Conservation (phyloP, 1,284 basidiomycete genomes). For the Vanrija sp. region DNA sequence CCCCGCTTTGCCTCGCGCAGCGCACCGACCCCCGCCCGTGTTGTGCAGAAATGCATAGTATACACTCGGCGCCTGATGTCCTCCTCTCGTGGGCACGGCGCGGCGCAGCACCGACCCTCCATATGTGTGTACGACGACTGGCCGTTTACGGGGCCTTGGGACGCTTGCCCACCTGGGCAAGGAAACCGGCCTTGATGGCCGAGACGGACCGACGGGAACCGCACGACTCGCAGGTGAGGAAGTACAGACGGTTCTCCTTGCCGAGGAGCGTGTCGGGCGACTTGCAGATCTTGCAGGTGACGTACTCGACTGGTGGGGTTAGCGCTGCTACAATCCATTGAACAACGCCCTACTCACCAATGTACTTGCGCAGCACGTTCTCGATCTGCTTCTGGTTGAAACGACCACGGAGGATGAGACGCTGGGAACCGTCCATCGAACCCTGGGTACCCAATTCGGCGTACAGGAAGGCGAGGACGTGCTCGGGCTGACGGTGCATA, state of each 20-base stretch:
- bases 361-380: slow-evolving; percentile 93
- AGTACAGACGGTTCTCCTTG: slow-evolving; percentile 99
- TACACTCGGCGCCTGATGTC: slow-evolving; percentile 3
- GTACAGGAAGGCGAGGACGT: slow-evolving; percentile 96
- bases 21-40: too few species aligned
- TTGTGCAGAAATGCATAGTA: slow-evolving; percentile 10
- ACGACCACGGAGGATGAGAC: slow-evolving; percentile 93
- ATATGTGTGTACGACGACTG: not conserved
- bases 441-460: slow-evolving; percentile 98
- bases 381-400: slow-evolving; percentile 99
- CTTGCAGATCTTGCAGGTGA: slow-evolving; percentile 99
- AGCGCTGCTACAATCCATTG: not conserved
- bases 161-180: slow-evolving; percentile 69
- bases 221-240: slow-evolving; percentile 95
- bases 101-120: too few species aligned
- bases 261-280: slow-evolving; percentile 93
- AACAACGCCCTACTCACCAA: too few species aligned
- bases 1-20: too few species aligned
- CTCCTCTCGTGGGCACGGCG: not conserved
- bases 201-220: slow-evolving; percentile 89
- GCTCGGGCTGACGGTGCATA: slow-evolving; percentile 99
- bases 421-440: slow-evolving; percentile 85
- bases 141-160: slow-evolving; percentile 14
- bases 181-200: slow-evolving; percentile 97
- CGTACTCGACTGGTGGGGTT: slow-evolving; percentile 82